These are phyloP conservation scores for Alternaria sp. DNA, from an alignment of 2,329 filamentous ascomycete species.

Conservation along the genomic window DNA sequence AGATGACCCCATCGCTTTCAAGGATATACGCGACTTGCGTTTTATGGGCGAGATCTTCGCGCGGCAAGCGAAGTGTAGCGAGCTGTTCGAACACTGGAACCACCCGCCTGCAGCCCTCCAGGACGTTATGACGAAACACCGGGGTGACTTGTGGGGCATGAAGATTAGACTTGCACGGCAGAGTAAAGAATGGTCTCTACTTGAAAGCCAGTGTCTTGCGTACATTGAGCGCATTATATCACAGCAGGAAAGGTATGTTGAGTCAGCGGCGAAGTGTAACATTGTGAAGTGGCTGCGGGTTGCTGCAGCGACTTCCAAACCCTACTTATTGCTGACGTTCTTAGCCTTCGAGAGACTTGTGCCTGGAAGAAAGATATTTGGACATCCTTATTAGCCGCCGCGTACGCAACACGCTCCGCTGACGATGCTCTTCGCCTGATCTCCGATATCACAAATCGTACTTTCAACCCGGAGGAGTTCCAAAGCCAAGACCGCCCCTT, in stretches of 20 bases:
- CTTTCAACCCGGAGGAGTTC: slow-evolving; percentile 15
- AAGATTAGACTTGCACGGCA: slow-evolving; percentile 17
- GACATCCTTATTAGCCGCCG: slow-evolving; percentile 23
- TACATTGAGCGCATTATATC: slow-evolving; percentile 20
- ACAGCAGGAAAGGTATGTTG: slow-evolving; percentile 6
- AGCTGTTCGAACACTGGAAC: slow-evolving; percentile 37
- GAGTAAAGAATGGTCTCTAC: slow-evolving; percentile 19
- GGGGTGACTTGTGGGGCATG: slow-evolving; percentile 30
- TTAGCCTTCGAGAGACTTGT: slow-evolving; percentile 20
- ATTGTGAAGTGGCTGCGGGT: background rate
- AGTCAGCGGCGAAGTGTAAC: background rate
- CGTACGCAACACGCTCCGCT: slow-evolving; percentile 1
- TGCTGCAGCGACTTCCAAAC: background rate
- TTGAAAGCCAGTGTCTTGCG: slow-evolving; percentile 24
- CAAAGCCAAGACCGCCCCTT: slow-evolving; percentile 22
- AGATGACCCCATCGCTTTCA: slow-evolving; percentile 33
- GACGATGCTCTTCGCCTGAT: slow-evolving; percentile 12
- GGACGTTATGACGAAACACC: slow-evolving; percentile 28
- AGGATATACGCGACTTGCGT: slow-evolving; percentile 41
- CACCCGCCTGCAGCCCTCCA: slow-evolving; percentile 22
- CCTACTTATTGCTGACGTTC: background rate
- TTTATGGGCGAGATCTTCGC: slow-evolving; percentile 43
- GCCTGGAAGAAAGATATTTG: slow-evolving; percentile 28
- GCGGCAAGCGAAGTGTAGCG: slow-evolving; percentile 29
- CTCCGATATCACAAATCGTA: slow-evolving; percentile 9